Percentiles rank a stretch among this genome's conserved stretches.
These are phyloP conservation scores for Lyophyllum semitale DNA, from an alignment of 768 basidiomycete genomes.

Conservation along the genomic window DNA sequence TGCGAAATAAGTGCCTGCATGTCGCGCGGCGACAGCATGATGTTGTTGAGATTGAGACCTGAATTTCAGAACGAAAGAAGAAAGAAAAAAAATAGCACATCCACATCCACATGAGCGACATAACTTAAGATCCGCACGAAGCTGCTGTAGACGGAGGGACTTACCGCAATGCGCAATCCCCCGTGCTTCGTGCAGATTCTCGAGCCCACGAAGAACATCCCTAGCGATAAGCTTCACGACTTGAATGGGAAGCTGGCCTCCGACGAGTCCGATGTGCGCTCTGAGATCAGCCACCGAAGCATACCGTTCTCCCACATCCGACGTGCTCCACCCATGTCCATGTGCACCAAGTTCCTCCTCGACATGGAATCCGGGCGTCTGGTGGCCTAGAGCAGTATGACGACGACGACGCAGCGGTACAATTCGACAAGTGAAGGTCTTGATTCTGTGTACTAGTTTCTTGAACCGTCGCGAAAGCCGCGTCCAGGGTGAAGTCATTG, in stretches of 20 bases:
- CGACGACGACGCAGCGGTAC: neutral
- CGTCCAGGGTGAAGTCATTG: neutral
- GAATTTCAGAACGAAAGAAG: neutral
- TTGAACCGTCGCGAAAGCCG: slow-evolving; percentile 2
- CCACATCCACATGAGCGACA: neutral
- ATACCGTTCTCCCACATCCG: slow-evolving; percentile 16
- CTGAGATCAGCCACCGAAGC: slow-evolving; percentile 24
- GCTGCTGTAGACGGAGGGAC: neutral
- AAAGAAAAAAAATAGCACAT: neutral
- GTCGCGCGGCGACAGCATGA: slow-evolving; percentile 17
- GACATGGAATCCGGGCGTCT: neutral
- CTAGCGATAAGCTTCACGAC: slow-evolving; percentile 28
- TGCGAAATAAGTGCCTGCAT: slow-evolving; percentile 19
- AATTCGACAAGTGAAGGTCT: neutral
- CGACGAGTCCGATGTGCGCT: slow-evolving; percentile 18
- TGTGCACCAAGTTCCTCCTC: neutral
- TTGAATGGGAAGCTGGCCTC: slow-evolving; percentile 22
- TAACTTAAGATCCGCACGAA: neutral
- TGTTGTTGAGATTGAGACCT: slow-evolving; percentile 22
- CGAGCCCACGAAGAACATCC: slow-evolving; percentile 24
- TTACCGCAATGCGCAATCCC: slow-evolving; percentile 19
- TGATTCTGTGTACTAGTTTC: neutral
- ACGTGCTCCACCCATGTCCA: slow-evolving; percentile 16
- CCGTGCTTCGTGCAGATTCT: slow-evolving; percentile 12
- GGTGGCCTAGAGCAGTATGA: neutral